Evolutionary conservation across 805 yeast genomes (phyloP).

Genomic region (Wickerhamomyces alni): DNA sequence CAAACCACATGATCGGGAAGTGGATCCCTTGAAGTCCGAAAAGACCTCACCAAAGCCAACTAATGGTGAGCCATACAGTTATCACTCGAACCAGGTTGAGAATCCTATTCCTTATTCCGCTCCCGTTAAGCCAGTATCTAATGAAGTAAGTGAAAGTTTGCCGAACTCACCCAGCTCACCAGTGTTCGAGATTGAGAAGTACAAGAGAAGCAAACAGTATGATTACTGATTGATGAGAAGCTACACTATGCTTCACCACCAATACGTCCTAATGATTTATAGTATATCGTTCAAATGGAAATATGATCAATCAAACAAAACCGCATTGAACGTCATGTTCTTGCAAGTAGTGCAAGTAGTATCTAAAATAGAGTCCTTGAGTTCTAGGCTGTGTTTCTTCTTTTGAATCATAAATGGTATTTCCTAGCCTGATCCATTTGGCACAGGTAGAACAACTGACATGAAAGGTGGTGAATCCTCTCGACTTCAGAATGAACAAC

Average conservation of each 20-base stretch:
- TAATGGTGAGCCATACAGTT: background rate
- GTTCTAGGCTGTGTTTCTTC: background rate
- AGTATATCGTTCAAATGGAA: no score
- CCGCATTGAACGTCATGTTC: slow-evolving; percentile 8
- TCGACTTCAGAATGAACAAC: slow-evolving; percentile 8
- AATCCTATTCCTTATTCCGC: background rate
- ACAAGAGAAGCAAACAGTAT: slow-evolving; percentile 20
- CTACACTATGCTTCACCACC: no score
- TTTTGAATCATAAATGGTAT: background rate
- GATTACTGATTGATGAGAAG: slow-evolving; percentile 4
- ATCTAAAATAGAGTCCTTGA: slow-evolving; percentile 19
- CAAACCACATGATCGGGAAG: background rate
- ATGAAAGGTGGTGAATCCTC: slow-evolving; percentile 4
- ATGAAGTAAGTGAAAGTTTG: background rate
- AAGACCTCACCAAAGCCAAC: background rate
- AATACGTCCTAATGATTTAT: no score
- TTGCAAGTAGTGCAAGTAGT: slow-evolving; percentile 16
- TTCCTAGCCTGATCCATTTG: slow-evolving; percentile 19
- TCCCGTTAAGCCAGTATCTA: background rate
- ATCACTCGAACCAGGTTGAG: background rate
- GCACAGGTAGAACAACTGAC: slow-evolving; percentile 18
- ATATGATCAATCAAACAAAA: no score
- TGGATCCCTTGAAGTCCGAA: background rate
- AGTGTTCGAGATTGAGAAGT: slow-evolving; percentile 19
- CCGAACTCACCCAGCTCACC: background rate